Conservation (phyloP, 805 yeast genomes). For the Zygosaccharomyces bailii region DNA sequence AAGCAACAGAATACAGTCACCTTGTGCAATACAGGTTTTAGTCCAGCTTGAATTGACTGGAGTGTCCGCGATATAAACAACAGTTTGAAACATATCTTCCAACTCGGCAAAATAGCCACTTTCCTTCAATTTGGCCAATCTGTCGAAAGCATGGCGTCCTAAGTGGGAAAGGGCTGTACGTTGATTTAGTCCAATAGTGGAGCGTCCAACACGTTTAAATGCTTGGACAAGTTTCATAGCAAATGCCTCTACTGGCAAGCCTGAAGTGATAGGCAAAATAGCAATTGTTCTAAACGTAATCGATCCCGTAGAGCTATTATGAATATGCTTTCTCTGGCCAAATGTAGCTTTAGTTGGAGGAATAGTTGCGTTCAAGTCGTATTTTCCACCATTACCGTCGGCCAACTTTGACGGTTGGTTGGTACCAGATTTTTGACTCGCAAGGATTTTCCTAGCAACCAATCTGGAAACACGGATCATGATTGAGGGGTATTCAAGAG, state of each 20-base stretch:
- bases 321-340: constrained; percentile 15
- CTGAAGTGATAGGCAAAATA: constrained; percentile 71
- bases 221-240: constrained; percentile 72
- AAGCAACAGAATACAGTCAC: constrained; percentile 84
- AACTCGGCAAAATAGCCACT: constrained; percentile 87
- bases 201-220: constrained; percentile 63
- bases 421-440: constrained; percentile 14
- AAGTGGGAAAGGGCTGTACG: constrained; percentile 73
- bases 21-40: constrained; percentile 86
- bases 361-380: constrained; percentile 33
- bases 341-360: constrained; percentile 30
- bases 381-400: constrained; percentile 20
- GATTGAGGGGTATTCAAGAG: constrained; percentile 80
- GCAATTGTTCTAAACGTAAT: constrained; percentile 71
- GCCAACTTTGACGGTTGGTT: constrained; percentile 15
- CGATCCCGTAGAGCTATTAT: constrained; percentile 19
- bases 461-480: constrained; percentile 86
- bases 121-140: constrained; percentile 75
- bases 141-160: constrained; percentile 92
- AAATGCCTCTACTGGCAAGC: constrained; percentile 84
- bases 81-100: constrained; percentile 85
- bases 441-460: constrained; percentile 59
- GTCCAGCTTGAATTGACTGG: constrained; percentile 85
- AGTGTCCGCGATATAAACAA: constrained; percentile 86
- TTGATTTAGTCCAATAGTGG: constrained; percentile 78